Base-by-base conservation (phyloP, 1,139 yeast genomes). In the Sugiyamaella xylanicola region DNA sequence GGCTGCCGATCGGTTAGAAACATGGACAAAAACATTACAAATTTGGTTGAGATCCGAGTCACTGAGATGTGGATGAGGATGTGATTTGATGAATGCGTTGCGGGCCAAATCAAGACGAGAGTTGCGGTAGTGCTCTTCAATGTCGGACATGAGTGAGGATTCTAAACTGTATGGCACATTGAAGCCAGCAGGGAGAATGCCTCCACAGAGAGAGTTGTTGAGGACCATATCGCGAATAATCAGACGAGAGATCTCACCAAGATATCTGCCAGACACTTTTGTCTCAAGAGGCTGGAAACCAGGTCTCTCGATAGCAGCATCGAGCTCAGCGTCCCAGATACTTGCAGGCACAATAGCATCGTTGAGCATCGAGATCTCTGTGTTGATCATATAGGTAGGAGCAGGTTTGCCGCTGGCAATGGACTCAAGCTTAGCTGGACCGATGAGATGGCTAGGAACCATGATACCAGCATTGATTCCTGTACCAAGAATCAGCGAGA, bases 401-500 rank as follows among this genome's bases (percentile, higher is more conserved):
- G 27, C 49, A 15, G 41, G 27, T n/a, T 35, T 35, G 32, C 19
- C 42, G 11, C 27, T 2, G 11, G 55, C n/a, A 5, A 42, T 22
- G 17, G 55, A 54, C 7, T 17, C 21, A 11, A 51, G 43, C 45
- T 55, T 56, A 13, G 43, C 47, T 3, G 32, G 32, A 11, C 55
- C 54, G 7, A 54, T 43, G 17, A 55, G 40, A 20, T 48, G 44
- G 19, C 55, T 46, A 16, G 72, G 71, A 27, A 67, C 45, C 58
- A 66, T 58, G 22, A 65, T 63, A 3, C 73, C 66, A 15, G 71
- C 95, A 70, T 91, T 91, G 46, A 95, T 86, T 64, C 97, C 97
- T 2, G 97, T 90, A 60, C 97, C 97, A 64, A 88, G 87, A 60
- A 91, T 89, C 57, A 91, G 84, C 41, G 96, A 95, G 63, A 90